Base-by-base conservation (phyloP, 768 basidiomycete genomes). In the Cytidiella melzeri region DNA sequence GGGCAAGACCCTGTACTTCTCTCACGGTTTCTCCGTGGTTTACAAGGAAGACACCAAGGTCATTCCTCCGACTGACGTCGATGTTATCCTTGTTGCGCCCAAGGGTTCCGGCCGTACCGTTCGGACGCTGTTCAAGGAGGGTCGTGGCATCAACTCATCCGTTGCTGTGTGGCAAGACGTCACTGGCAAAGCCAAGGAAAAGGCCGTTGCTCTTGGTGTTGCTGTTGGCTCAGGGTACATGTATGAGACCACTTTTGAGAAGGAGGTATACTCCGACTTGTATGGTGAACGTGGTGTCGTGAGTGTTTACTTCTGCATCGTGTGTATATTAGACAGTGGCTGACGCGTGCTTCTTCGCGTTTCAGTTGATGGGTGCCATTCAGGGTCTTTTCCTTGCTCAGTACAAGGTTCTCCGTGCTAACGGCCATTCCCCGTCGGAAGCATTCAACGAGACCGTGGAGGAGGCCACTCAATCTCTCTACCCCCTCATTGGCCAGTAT, bases 1-100 rank as follows among this genome's bases (percentile, higher is more conserved):
- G 81, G 96, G 91, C 74, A 98, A 99, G 80, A 99, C 96, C n/a
- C 87, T 99, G 55, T 99, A 99, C 84, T 99, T 99, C 78, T 92
- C 95, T 5, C 96, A 99, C 69, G 96, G 96, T 63, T 99, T 99
- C 86, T 98, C 95, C 56, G 81, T 98, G 57, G 92, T 99, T 47
- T 99, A 86, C 83, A 92, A 94, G 78, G 82, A 99, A 5, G 92
- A 96, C 69, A 99, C 96, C 57, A 78, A 94, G 49, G 92, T 99
- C 58, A 61, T 94, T 48, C 89, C 92, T 54, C 96, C 96, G 41
- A 62, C 75, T 18, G 92, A 97, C 64, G 91, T 99, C 56, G 96
- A 99, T 66, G 96, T 99, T 61, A 98, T 99, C 68, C 90, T 99
- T 60, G 95, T 96, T 52, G 96, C 96, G 10, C 96, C 96, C 60